These are phyloP conservation scores for Trematosphaeria pertusa DNA, from an alignment of 2,329 filamentous ascomycete species.

Conservation along the genomic window DNA sequence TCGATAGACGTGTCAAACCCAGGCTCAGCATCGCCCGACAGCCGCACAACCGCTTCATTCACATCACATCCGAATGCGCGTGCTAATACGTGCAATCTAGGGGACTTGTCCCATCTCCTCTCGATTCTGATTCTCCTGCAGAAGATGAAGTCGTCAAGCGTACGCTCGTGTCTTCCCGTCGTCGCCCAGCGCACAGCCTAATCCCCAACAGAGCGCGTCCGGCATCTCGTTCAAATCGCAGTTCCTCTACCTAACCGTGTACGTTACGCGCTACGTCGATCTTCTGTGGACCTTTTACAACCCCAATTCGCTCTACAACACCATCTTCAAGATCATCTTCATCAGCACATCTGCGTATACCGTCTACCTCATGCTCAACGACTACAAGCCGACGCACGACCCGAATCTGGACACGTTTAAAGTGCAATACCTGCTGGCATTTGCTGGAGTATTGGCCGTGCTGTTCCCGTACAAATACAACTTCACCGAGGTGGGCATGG, in stretches of 20 bases:
- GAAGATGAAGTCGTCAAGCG: conserved; percentile 91
- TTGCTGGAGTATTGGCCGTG: conserved; percentile 78
- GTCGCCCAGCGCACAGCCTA: conserved; percentile 16
- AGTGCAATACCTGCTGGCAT: conserved; percentile 89
- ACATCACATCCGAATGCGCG: conserved; percentile 18
- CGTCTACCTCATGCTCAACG: conserved; percentile 96
- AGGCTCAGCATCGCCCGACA: no score
- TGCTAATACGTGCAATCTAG: conserved; percentile 56
- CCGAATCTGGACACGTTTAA: conserved; percentile 97
- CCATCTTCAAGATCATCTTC: conserved; percentile 95
- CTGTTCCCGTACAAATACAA: conserved; percentile 87
- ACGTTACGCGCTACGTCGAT: conserved; percentile 90
- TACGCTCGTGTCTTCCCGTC: conserved; percentile 55
- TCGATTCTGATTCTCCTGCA: conserved; percentile 95
- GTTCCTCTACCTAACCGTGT: conserved; percentile 91
- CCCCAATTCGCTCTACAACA: conserved; percentile 79
- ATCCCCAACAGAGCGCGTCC: conserved; percentile 78
- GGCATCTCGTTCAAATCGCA: conserved; percentile 99
- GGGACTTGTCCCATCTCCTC: conserved; percentile 92
- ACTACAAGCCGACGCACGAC: conserved; percentile 97
- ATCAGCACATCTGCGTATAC: conserved; percentile 90
- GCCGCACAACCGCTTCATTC: no score
- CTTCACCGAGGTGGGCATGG: conserved; percentile 63
- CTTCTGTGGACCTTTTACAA: conserved; percentile 83
- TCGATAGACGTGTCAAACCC: no score